These are phyloP conservation scores for Hypoxylon sp. DNA, from an alignment of 2,329 filamentous ascomycete genomes.

Conservation along the genomic window DNA sequence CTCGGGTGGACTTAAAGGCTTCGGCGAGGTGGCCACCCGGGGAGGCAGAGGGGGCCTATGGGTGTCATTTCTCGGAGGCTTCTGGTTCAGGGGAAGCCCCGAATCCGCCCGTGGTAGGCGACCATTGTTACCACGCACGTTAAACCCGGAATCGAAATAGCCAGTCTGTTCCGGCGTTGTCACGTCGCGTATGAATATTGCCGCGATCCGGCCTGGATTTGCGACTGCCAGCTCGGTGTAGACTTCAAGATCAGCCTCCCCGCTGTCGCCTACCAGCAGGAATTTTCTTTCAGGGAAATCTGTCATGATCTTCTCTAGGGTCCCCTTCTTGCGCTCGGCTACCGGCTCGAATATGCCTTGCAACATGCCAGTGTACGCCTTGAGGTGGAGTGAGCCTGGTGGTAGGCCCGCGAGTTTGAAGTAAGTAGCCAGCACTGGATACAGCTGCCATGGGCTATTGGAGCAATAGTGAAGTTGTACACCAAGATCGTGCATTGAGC, in stretches of 20 bases:
- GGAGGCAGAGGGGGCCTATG: constrained; percentile 48
- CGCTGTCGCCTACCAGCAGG: constrained; percentile 91
- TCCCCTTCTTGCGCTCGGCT: constrained; percentile 90
- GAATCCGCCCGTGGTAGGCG: constrained; percentile 39
- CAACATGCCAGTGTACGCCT: constrained; percentile 95
- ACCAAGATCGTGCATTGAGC: constrained; percentile 75
- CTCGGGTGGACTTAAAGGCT: constrained; percentile 46
- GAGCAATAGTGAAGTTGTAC: constrained; percentile 96
- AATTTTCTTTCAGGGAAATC: constrained; percentile 93
- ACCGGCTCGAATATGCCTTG: constrained; percentile 98
- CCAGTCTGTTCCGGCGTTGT: constrained; percentile 77
- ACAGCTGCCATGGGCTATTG: constrained; percentile 99
- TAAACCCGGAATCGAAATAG: constrained; percentile 76
- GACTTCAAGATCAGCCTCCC: constrained; percentile 95
- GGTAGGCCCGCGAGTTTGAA: constrained; percentile 84
- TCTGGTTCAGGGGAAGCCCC: constrained; percentile 20
- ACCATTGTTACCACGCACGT: constrained; percentile 32
- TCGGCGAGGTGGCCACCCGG: constrained; percentile 37
- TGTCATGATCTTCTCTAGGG: constrained; percentile 81
- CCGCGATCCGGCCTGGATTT: constrained; percentile 83
- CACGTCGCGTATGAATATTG: constrained; percentile 93
- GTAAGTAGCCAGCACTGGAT: constrained; percentile 84
- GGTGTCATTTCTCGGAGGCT: constrained; percentile 24
- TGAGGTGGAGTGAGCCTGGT: constrained; percentile 89
- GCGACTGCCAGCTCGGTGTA: constrained; percentile 92